Conservation (phyloP, 108 stramenopile genomes). For the Conticribra weissflogii region DNA sequence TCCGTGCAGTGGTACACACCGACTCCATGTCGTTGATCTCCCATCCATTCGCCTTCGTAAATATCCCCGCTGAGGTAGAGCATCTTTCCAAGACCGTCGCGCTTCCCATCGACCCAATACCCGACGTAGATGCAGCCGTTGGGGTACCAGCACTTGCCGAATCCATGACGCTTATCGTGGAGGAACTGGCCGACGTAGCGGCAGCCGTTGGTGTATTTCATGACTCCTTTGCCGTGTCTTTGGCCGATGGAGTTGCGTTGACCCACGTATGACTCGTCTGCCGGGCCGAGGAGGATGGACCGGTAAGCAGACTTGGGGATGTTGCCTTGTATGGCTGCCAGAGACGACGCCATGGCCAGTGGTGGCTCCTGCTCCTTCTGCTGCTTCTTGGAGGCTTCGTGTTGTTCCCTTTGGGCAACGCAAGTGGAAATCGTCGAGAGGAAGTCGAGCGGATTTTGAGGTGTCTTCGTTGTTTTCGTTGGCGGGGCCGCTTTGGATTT, state of each 20-base stretch:
- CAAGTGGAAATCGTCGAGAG: not conserved
- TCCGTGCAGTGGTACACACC: slow-evolving; percentile 24
- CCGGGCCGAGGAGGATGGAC: not conserved
- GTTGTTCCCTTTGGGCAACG: not conserved
- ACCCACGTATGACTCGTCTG: not conserved
- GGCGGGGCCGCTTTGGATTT: not conserved
- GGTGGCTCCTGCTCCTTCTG: too few relatives aligned
- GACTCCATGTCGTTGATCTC: slow-evolving; percentile 26
- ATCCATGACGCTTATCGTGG: slow-evolving; percentile 34
- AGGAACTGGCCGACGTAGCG: slow-evolving; percentile 30
- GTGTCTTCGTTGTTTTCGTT: not conserved
- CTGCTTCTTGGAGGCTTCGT: not conserved
- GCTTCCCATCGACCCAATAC: slow-evolving; percentile 17
- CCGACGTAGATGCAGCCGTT: slow-evolving; percentile 31
- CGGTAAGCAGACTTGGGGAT: not conserved
- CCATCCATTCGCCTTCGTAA: slow-evolving; percentile 47
- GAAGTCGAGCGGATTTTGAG: slow-evolving; percentile 3
- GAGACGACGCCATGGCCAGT: too few relatives aligned
- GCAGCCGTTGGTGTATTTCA: slow-evolving; percentile 38
- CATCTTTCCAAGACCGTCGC: slow-evolving; percentile 26
- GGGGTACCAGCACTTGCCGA: slow-evolving; percentile 35
- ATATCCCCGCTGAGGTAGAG: slow-evolving; percentile 21
- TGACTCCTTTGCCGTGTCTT: slow-evolving; percentile 23
- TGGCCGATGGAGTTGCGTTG: slow-evolving; percentile 5
- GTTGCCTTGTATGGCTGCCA: not conserved